Evolutionary conservation across 768 basidiomycete genomes (phyloP), one percentile per base, ranked within the genome.

Genomic region (Leccinum imitatum): DNA sequence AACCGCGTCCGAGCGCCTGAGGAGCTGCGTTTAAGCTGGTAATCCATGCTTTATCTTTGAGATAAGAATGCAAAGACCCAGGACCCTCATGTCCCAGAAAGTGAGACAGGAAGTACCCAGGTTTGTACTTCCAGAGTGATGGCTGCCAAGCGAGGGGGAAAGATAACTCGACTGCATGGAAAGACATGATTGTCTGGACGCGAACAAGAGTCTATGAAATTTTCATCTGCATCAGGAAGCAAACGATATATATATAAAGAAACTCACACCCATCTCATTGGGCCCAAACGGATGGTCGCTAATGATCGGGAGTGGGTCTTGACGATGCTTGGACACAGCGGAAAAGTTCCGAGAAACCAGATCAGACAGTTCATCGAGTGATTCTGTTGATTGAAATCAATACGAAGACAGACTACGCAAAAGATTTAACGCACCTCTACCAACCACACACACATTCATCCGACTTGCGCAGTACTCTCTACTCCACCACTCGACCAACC

Each of bases 81-180:
- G 89, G 86, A 1, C 95, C 95, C 75, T 98, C 95, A 69, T 98
- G 93, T 0, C 95, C 95, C 33, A 94, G 75, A 68, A 96, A 87
- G 69, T 95, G 91, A 4, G 85, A 80, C 23, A 98, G 70, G 72
- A 92, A 89, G 57, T 83, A 73, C 6, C 79, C 84, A 4, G 95
- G 94, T 75, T 95, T 90, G 72, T 86, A 77, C 66, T 85, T 82
- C 91, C 93, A 84, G 67, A 86, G 73, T 58, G 82, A 82, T 58
- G 89, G 76, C 76, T 95, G 82, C 76, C 87, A 83, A 67, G 82
- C 82, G 68, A 95, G 72, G 60, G 90, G 84, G 75, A 93, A 94
- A 3, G 86, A 87, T 23, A 96, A 81, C 68, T 95, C 94, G 54
- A 96, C 65, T 0, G 84, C 87, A 67, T 93, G 89, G 74, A 93